These are phyloP conservation scores for Puccinellia tenuiflora DNA, from an alignment of 176 grass and related monocot species.

Conservation along the genomic window DNA sequence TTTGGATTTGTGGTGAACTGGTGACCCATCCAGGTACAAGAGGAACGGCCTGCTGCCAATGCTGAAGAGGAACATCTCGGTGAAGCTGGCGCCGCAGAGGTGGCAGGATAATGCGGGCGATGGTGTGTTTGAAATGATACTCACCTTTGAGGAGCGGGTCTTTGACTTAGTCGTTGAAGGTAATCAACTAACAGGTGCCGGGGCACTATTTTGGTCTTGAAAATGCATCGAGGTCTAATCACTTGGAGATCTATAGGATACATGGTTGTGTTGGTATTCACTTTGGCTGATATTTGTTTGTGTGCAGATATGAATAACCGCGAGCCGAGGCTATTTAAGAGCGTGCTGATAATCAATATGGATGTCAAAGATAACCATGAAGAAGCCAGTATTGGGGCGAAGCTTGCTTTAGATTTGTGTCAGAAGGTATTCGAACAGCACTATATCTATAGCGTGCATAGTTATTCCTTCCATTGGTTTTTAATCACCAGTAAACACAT, in stretches of 20 bases:
- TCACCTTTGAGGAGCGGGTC: conserved; percentile 91
- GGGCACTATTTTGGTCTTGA: background rate
- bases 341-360: conserved; percentile 80
- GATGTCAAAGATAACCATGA: conserved; percentile 99
- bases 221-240: background rate
- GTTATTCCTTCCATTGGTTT: background rate
- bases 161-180: conserved; percentile 85
- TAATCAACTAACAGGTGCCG: background rate
- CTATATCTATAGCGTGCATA: background rate
- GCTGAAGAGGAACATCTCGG: conserved; percentile 81
- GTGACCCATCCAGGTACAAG: conserved; percentile 70
- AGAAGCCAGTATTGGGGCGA: conserved; percentile 88
- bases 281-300: background rate
- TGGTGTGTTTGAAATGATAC: conserved; percentile 70
- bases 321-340: conserved; percentile 61
- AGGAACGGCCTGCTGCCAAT: conserved; percentile 90
- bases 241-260: background rate
- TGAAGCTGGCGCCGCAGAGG: conserved; percentile 71
- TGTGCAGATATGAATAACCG: conserved; percentile 89
- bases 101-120: conserved; percentile 80
- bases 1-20: background rate
- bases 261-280: background rate
- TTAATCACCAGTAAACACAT: background rate
- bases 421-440: conserved; percentile 56
- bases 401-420: conserved; percentile 88